Percentiles rank a stretch among this genome's conserved stretches.
Conservation (phyloP, 352 stramenopile species). For the Phytophthora pinifolia region DNA sequence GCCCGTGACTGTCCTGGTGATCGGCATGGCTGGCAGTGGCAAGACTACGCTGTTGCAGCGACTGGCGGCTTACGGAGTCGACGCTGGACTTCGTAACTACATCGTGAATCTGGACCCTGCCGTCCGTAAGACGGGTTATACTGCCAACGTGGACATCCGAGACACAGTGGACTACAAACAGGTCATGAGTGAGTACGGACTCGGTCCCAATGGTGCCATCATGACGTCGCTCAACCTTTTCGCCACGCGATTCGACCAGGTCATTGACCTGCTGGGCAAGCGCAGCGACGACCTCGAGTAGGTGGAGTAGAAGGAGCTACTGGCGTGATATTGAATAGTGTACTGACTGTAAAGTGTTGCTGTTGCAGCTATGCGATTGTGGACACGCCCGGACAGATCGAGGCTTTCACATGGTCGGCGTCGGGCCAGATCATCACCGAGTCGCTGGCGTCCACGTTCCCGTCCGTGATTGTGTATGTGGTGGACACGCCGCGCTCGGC, state of each 20-base stretch:
- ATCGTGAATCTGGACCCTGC: constrained; percentile 98
- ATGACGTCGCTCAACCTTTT: constrained; percentile 99
- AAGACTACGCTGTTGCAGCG: constrained; percentile 97
- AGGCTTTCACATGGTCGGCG: constrained; percentile 99
- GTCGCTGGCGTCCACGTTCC: constrained; percentile 95
- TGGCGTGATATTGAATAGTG: background rate
- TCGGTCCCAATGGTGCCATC: constrained; percentile 99
- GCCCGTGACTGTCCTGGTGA: constrained; percentile 83
- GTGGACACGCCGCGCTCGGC: constrained; percentile 97
- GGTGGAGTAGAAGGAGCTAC: constrained; percentile 23
- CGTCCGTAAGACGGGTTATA: constrained; percentile 95
- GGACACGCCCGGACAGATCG: constrained; percentile 99
- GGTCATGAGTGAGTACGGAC: constrained; percentile 97
- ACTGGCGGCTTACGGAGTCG: constrained; percentile 66
- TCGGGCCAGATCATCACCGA: constrained; percentile 98
- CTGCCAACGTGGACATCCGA: constrained; percentile 98
- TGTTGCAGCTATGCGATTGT: constrained; percentile 93
- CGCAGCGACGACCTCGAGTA: constrained; percentile 83
- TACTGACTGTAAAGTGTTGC: constrained; percentile 4
- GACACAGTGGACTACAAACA: constrained; percentile 99
- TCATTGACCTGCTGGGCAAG: constrained; percentile 94
- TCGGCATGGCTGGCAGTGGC: constrained; percentile 96
- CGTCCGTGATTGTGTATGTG: constrained; percentile 97
- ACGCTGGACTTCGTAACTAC: constrained; percentile 88
- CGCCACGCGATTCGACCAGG: constrained; percentile 99